Evolutionary conservation across 1,139 yeast genomes (phyloP).

Genomic region (Sugiyamaella neomexicana): DNA sequence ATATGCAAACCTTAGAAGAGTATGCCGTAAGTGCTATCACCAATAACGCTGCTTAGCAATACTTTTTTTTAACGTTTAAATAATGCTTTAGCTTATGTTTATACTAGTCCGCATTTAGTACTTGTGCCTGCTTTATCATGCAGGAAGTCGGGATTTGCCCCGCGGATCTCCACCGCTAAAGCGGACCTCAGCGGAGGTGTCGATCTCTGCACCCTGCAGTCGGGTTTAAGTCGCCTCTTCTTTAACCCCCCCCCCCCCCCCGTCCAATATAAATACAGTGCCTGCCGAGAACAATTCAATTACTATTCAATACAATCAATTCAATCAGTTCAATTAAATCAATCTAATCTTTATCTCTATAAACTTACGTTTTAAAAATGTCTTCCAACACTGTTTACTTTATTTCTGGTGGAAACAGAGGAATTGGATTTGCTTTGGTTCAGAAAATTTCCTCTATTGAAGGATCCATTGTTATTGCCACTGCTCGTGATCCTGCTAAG

Average conservation of each 20-base stretch:
- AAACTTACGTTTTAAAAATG: conserved; percentile 19
- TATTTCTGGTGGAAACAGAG: conserved; percentile 33
- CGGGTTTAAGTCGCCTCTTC: not conserved
- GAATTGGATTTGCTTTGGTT: conserved; percentile 37
- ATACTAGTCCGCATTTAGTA: no score
- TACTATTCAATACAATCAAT: not conserved
- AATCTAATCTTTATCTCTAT: not conserved
- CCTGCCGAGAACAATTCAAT: no score
- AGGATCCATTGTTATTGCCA: conserved; percentile 37
- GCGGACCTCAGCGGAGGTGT: not conserved
- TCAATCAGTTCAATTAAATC: not conserved
- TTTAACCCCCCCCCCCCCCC: no score
- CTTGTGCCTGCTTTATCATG: no score
- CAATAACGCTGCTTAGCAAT: no score
- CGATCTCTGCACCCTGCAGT: not conserved
- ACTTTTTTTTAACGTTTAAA: no score
- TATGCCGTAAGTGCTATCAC: no score
- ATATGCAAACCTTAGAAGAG: no score
- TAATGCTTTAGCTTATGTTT: no score
- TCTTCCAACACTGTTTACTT: not conserved
- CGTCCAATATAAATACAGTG: not conserved
- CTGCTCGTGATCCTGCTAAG: conserved; percentile 30
- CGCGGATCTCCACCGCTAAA: not conserved
- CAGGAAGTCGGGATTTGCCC: no score
- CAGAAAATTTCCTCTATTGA: conserved; percentile 29